Conservation (phyloP, 2,329 filamentous ascomycete species). For the Sphaerostilbella broomeana region DNA sequence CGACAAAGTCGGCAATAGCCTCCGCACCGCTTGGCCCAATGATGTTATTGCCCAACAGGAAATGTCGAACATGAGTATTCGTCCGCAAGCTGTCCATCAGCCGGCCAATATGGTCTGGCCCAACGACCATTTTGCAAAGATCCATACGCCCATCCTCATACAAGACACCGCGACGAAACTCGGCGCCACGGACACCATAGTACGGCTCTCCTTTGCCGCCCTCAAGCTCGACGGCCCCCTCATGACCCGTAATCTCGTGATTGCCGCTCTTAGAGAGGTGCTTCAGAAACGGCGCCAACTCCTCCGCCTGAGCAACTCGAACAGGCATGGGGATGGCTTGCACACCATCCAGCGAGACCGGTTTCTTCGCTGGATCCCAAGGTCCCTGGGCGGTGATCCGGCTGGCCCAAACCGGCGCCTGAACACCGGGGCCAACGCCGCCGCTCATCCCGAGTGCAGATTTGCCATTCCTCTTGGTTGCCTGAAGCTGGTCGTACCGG, state of each 20-base stretch:
- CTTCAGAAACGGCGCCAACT: conserved; percentile 29
- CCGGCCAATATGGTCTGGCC: conserved; percentile 42
- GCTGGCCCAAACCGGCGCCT: conserved; percentile 27
- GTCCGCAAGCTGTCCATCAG: conserved; percentile 42
- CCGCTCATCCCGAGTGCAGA: conserved; percentile 22
- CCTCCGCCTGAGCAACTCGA: conserved; percentile 23
- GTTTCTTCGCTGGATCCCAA: conserved; percentile 26
- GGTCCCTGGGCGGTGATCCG: conserved; percentile 29
- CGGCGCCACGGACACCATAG: conserved; percentile 29
- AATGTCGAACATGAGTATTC: conserved; percentile 43
- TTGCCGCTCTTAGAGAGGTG: conserved; percentile 28
- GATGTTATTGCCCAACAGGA: conserved; percentile 49
- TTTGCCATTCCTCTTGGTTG: conserved; percentile 28
- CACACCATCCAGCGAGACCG: conserved; percentile 27
- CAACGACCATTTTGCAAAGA: conserved; percentile 50
- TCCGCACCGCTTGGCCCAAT: conserved; percentile 43
- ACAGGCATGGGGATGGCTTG: conserved; percentile 31
- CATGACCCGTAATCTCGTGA: conserved; percentile 18
- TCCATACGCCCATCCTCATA: conserved; percentile 49
- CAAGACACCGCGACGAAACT: conserved; percentile 34
- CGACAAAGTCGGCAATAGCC: conserved; percentile 39
- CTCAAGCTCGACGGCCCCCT: conserved; percentile 25
- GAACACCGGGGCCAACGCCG: conserved; percentile 27
- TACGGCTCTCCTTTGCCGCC: conserved; percentile 32
- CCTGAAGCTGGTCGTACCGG: conserved; percentile 27